Evolutionary conservation across 2,329 filamentous ascomycete genomes (phyloP).

Genomic region (Colletotrichum tanaceti): DNA sequence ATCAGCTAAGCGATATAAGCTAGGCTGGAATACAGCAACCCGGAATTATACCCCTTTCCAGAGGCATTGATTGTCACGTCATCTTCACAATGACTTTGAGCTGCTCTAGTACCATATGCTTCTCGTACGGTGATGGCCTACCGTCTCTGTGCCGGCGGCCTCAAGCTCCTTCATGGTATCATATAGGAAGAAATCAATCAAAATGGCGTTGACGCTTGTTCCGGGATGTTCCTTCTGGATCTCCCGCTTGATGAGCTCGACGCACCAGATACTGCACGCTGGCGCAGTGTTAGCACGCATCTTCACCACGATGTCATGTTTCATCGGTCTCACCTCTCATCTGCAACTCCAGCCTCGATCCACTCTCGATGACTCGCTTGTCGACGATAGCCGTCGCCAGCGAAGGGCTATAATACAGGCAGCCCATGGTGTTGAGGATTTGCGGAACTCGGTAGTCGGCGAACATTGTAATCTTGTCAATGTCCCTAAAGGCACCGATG

Average conservation of each 20-base stretch:
- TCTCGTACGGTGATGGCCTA: constrained; percentile 88
- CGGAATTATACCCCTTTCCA: constrained; percentile 22
- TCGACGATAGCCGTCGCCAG: constrained; percentile 77
- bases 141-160: constrained; percentile 65
- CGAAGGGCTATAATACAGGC: constrained; percentile 84
- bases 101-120: constrained; percentile 87
- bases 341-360: constrained; percentile 85
- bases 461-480: constrained; percentile 98
- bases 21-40: background rate
- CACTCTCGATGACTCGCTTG: constrained; percentile 74
- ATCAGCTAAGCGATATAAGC: background rate
- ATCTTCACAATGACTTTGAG: background rate
- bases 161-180: constrained; percentile 93
- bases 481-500: constrained; percentile 87
- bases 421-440: constrained; percentile 85
- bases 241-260: constrained; percentile 86
- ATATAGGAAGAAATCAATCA: constrained; percentile 98
- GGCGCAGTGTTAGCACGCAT: constrained; percentile 17
- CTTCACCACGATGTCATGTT: background rate
- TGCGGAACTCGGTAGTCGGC: constrained; percentile 98
- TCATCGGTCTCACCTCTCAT: constrained; percentile 71
- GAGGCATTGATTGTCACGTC: background rate
- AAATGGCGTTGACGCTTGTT: constrained; percentile 81
- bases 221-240: constrained; percentile 80
- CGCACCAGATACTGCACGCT: constrained; percentile 96